These are phyloP conservation scores for Pichia occidentalis DNA, from an alignment of 805 yeast genomes.

Conservation along the genomic window DNA sequence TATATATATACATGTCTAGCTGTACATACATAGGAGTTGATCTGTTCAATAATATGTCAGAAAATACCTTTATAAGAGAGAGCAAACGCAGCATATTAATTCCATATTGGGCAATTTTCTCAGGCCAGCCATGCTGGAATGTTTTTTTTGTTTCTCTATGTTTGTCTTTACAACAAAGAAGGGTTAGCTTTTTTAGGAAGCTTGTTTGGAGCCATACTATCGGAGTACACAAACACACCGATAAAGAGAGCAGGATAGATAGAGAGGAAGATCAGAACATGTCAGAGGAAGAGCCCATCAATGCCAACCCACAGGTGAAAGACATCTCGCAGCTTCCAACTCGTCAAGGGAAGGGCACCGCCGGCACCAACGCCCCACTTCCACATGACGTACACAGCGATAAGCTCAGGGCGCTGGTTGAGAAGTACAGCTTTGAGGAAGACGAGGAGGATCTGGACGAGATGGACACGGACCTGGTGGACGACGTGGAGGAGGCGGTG, in stretches of 20 bases:
- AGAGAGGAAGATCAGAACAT: too few relatives aligned
- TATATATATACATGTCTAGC: too few relatives aligned
- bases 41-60: neutral
- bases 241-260: too few relatives aligned
- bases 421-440: conserved; percentile 4
- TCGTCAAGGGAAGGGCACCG: conserved; percentile 28
- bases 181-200: too few relatives aligned
- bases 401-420: neutral
- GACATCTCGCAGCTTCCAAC: conserved; percentile 75
- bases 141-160: neutral
- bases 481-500: conserved; percentile 26
- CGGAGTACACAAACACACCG: too few relatives aligned
- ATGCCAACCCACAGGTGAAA: conserved; percentile 84
- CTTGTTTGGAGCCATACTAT: too few relatives aligned
- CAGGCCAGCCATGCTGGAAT: conserved; percentile 8
- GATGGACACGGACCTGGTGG: neutral
- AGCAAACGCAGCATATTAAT: neutral
- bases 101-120: conserved; percentile 3
- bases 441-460: neutral
- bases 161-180: neutral
- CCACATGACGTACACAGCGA: conserved; percentile 1
- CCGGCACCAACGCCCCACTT: neutral
- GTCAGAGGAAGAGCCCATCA: conserved; percentile 70
- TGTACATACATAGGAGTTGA: neutral
- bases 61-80: neutral